phyloP scores from a whole-genome alignment of 768 basidiomycete species.

The Mycena polygramma region DNA sequence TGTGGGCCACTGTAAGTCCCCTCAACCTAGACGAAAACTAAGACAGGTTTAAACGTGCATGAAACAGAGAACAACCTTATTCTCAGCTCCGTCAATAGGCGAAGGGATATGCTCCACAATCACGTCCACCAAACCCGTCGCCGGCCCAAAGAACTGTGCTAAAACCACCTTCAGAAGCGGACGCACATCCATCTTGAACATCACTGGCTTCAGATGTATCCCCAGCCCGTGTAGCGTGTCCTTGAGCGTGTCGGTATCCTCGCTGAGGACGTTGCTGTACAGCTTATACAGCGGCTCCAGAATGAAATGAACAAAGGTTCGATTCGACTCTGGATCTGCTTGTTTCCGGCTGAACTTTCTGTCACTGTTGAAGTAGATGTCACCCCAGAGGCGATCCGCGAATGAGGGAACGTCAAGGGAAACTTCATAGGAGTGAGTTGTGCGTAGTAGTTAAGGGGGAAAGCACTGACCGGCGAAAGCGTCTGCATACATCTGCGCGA shows the following conservation, averaged over 20 bases:
- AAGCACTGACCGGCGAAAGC: constrained; percentile 75
- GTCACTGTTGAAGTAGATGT: constrained; percentile 92
- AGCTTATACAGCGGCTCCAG: constrained; percentile 97
- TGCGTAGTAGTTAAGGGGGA: neutral
- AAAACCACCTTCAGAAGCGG: constrained; percentile 94
- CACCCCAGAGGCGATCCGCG: constrained; percentile 95
- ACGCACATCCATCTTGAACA: constrained; percentile 99
- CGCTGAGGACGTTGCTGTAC: constrained; percentile 94
- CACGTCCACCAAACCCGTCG: constrained; percentile 93
- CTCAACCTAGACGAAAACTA: constrained; percentile 66
- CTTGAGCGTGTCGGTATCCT: constrained; percentile 91
- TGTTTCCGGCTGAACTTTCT: constrained; percentile 93
- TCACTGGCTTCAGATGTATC: constrained; percentile 90
- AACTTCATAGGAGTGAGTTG: constrained; percentile 54
- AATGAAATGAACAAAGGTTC: constrained; percentile 96
- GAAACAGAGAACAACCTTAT: constrained; percentile 64
- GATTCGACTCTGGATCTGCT: constrained; percentile 79
- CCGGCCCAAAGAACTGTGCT: constrained; percentile 95
- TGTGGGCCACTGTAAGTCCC: constrained; percentile 91
- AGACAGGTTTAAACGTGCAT: constrained; percentile 1
- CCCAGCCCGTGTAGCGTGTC: constrained; percentile 81
- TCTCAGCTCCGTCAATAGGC: constrained; percentile 68
- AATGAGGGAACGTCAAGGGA: constrained; percentile 87
- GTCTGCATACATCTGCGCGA: constrained; percentile 96
- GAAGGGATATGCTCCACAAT: constrained; percentile 92